Percentiles rank a stretch among this genome's conserved stretches.
Conservation (phyloP, 805 yeast species). For the Candida manassasensis region DNA sequence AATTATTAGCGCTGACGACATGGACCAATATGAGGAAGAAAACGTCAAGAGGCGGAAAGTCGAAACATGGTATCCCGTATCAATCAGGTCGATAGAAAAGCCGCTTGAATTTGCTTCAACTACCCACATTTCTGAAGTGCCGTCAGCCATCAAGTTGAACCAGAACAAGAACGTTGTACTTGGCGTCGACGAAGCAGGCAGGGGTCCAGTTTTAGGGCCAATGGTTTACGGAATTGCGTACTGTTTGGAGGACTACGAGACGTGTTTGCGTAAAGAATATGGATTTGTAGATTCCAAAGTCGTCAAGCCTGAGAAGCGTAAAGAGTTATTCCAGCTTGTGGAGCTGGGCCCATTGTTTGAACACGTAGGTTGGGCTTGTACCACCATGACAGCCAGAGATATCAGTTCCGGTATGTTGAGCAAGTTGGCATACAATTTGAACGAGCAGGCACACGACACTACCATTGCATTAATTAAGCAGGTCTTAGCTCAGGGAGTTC, state of each 20-base stretch:
- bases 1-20: too few relatives aligned
- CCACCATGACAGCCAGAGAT: conserved; percentile 80
- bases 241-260: conserved; percentile 52
- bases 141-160: conserved; percentile 28
- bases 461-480: conserved; percentile 75
- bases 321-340: conserved; percentile 54
- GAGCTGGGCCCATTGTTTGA: conserved; percentile 45
- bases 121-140: conserved; percentile 49
- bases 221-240: conserved; percentile 95
- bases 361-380: conserved; percentile 84
- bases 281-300: conserved; percentile 95
- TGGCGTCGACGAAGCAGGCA: conserved; percentile 98
- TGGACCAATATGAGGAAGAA: too few relatives aligned
- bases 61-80: conserved; percentile 29
- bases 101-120: conserved; percentile 34
- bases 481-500: conserved; percentile 57
- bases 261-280: conserved; percentile 44
- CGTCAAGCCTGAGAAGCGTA: conserved; percentile 67
- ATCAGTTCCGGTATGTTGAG: conserved; percentile 84
- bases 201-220: conserved; percentile 97
- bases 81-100: conserved; percentile 24
- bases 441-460: conserved; percentile 95
- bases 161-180: conserved; percentile 46
- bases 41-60: conserved; percentile 1
- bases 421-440: conserved; percentile 64